A percentile compares a stretch with the other conserved stretches of the same genome.
Conservation (phyloP, 192 early-diverging fungal genomes). For the Coemansia sp. region DNA sequence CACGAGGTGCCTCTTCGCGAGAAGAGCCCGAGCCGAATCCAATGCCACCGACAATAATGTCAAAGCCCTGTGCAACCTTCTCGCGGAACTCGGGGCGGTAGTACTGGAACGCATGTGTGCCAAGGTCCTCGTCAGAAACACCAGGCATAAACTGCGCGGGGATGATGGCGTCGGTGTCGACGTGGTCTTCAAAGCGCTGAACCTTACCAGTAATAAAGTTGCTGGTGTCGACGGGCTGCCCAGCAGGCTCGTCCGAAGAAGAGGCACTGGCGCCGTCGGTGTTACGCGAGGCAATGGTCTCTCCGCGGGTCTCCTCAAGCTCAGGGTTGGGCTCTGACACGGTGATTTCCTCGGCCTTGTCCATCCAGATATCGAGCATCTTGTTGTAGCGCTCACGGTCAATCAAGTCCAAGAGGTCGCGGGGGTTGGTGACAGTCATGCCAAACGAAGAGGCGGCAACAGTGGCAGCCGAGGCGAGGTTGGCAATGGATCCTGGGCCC, state of each 20-base stretch:
- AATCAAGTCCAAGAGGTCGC: constrained; percentile 64
- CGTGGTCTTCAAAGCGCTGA: constrained; percentile 72
- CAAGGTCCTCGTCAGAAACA: constrained; percentile 67
- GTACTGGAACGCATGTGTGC: constrained; percentile 70
- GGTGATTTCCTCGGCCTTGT: constrained; percentile 57
- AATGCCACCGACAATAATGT: constrained; percentile 69
- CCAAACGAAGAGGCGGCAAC: constrained; percentile 76
- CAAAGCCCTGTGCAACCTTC: constrained; percentile 61
- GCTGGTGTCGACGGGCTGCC: constrained; percentile 32
- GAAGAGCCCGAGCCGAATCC: constrained; percentile 79
- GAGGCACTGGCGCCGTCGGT: constrained; percentile 25
- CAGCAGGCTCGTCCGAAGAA: constrained; percentile 8
- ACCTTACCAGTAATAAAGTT: constrained; percentile 62
- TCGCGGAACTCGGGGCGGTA: constrained; percentile 74
- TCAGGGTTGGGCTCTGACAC: constrained; percentile 67
- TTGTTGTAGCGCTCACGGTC: constrained; percentile 63
- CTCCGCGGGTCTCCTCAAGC: constrained; percentile 47
- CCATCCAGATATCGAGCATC: constrained; percentile 68
- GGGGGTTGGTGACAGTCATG: constrained; percentile 71
- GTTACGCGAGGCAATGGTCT: constrained; percentile 45
- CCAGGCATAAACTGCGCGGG: constrained; percentile 77
- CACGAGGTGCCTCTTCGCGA: constrained; percentile 77
- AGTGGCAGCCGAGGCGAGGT: constrained; percentile 74
- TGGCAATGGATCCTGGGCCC: constrained; percentile 78
- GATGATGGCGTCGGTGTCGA: constrained; percentile 81